Base-by-base conservation (phyloP, 805 yeast genomes). In the Candida chilensis region DNA sequence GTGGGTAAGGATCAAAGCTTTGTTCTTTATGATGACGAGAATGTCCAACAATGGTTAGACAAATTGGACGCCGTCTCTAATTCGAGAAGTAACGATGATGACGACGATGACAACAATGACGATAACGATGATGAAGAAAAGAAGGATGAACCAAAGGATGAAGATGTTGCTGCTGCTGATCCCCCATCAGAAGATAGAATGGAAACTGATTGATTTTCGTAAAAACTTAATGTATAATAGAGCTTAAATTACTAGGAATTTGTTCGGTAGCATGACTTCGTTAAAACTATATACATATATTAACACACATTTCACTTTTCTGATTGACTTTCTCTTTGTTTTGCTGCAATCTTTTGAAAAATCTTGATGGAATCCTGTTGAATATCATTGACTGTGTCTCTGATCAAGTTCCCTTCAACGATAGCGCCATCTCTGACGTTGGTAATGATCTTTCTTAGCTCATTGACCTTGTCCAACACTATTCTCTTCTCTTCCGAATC, bases 1-100 rank as follows among this genome's bases (percentile, higher is more conserved):
- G 97, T 90, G n/a, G 96, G 96, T 20, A 65, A 73, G 40, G 94
- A 75, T 42, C 65, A 68, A 25, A 71, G 75, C 15, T 87, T 90
- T 58, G 74, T 77, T 16, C 60, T 82, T 32, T 78, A 82, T 43
- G 97, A 92, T 40, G 94, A 87, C 45, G 96, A 85, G 28, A 76
- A 69, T 16, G 96, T 88, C 22, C 78, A 74, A 41, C 84, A 72
- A 38, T 85, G 94, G 94, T 67, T 85, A 36, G 84, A 78, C 42
- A 65, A 71, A 44, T 69, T 85, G 38, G 94, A 80, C 44, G 62
- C 80, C 3, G 71, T 77, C 16, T 55, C 79, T 4, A 71, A 77
- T 40, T 67, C 69, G 12, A 67, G 84, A 60, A 57, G 57, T 32
- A 59, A 65, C 44, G 71, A 58, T 24, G 53, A 52, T 10, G 65